These are phyloP conservation scores for Xylaria scruposa DNA, from an alignment of 495 filamentous ascomycete species.

Conservation along the genomic window DNA sequence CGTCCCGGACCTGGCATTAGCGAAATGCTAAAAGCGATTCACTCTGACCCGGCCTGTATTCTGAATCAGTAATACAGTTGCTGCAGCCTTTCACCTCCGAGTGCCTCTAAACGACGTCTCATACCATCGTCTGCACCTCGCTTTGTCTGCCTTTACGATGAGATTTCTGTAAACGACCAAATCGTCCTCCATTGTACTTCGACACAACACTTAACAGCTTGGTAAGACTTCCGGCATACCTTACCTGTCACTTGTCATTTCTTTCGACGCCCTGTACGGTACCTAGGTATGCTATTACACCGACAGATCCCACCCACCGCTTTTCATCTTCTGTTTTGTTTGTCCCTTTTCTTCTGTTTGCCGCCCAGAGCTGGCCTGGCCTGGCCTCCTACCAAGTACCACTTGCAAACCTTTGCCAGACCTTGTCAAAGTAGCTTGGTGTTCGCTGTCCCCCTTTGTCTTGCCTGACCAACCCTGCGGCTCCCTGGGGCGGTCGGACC, in stretches of 20 bases:
- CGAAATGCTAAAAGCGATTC: slow-evolving; percentile 19
- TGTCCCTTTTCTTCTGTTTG: neutral
- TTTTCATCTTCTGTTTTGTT: neutral
- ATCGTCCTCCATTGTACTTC: slow-evolving; percentile 1
- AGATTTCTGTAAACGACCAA: neutral
- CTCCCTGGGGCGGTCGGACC: slow-evolving; percentile 16
- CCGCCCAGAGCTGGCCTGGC: neutral
- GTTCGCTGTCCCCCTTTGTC: neutral
- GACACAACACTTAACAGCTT: neutral
- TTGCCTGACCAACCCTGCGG: slow-evolving; percentile 19
- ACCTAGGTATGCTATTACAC: neutral
- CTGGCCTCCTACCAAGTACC: neutral
- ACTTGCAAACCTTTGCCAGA: neutral
- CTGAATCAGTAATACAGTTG: slow-evolving; percentile 10
- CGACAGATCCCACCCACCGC: slow-evolving; percentile 17
- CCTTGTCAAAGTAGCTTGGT: neutral
- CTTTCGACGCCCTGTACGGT: neutral
- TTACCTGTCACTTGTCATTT: slow-evolving; percentile 18
- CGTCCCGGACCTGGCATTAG: slow-evolving; percentile 15
- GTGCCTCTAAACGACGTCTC: slow-evolving; percentile 2
- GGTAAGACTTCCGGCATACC: slow-evolving; percentile 3
- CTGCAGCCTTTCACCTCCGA: slow-evolving; percentile 4
- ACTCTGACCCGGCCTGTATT: neutral
- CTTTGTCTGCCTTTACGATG: neutral
- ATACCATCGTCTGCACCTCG: neutral